Base-by-base conservation (phyloP, 1,284 basidiomycete species). In the Austroboletus novae-zelandiae region DNA sequence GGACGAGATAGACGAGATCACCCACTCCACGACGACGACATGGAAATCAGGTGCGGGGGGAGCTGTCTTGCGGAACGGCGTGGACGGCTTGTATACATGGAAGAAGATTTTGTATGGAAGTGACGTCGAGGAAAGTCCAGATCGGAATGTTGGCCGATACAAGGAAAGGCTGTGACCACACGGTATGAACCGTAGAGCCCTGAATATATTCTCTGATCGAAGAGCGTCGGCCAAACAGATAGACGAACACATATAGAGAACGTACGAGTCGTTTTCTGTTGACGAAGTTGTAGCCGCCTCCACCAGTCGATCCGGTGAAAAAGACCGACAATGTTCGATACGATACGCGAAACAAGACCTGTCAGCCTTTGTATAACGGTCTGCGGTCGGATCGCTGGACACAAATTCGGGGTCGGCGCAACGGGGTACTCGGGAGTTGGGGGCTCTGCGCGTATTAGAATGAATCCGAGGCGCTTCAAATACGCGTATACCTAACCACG, bases 81-180 rank as follows among this genome's bases (percentile, higher is more conserved):
- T 92, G 3, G 79, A 79, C 2, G 96, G 96, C 62, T 97, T 96
- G 77, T 96, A 98, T 5, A 95, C 77, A 65, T 98, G 89, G 71
- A 80, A 99, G 73, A 97, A 98, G 18, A 90, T 78, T 45, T 81
- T 75, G 67, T 94, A 97, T 0, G 88, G 87, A 8, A 40, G 18
- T 6, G 25, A 32, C 27, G 46, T 53, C 1, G 51, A 29, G 23
- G 47, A 9, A 17, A 15, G n/a, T 31, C 40, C 43, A 5, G 37
- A 45, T 42, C 44, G 43, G 39, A 54, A 36, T 58, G 62, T 35
- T 43, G 68, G 27, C 61, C 53, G 30, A 64, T 68, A 48, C 54
- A 74, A 57, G 13, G 75, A 74, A 15, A 72, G 57, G 6, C 61
- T 61, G 62, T 84, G 75, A 18, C 91, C 89, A 1, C 83, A 74